Conservation (phyloP, 208 protist genomes). For the Trypanosoma vivax region DNA sequence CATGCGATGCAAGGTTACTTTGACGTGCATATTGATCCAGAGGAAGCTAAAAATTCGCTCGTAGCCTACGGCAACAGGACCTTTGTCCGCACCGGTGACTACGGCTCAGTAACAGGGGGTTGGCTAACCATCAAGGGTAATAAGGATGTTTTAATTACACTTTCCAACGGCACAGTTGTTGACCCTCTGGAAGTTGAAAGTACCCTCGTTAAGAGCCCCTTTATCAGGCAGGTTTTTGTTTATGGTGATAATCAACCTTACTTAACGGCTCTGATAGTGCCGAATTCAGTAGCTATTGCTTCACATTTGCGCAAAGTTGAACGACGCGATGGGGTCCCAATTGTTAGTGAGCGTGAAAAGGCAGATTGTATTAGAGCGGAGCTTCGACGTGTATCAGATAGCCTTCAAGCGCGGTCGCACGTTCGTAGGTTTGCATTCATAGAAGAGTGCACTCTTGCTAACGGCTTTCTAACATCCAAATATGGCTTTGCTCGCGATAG, state of each 20-base stretch:
- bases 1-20: conserved; percentile 90
- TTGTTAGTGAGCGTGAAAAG: conserved; percentile 86
- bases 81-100: conserved; percentile 87
- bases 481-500: conserved; percentile 80
- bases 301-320: conserved; percentile 82
- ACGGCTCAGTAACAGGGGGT: conserved; percentile 76
- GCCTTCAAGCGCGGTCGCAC: conserved; percentile 71
- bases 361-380: conserved; percentile 84
- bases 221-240: conserved; percentile 83
- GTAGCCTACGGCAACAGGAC: conserved; percentile 83
- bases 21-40: conserved; percentile 83
- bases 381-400: conserved; percentile 67
- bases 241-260: conserved; percentile 72
- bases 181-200: conserved; percentile 78
- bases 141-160: conserved; percentile 79
- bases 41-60: conserved; percentile 81
- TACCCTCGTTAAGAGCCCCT: conserved; percentile 71
- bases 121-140: conserved; percentile 83
- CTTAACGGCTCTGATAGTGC: conserved; percentile 74
- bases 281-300: conserved; percentile 80
- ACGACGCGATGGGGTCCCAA: conserved; percentile 81
- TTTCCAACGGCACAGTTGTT: conserved; percentile 73
- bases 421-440: conserved; percentile 87
- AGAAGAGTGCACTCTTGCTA: conserved; percentile 84
- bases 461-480: conserved; percentile 87